These are phyloP conservation scores for Tulasnella sp. DNA, from an alignment of 768 basidiomycete genomes.

Conservation along the genomic window DNA sequence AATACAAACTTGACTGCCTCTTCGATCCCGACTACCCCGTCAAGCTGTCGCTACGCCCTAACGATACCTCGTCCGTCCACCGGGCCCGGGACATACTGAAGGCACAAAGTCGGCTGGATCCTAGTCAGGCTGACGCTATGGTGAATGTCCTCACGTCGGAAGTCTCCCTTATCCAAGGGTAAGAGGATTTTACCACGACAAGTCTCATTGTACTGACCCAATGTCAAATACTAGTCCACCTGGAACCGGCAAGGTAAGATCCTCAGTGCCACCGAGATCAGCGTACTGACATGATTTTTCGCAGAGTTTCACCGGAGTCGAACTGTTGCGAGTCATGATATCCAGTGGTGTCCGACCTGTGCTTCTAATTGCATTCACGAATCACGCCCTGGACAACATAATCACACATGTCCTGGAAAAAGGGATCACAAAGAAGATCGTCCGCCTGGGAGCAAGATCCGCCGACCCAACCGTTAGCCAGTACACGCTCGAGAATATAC, in stretches of 20 bases:
- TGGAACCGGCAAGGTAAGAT: constrained; percentile 62
- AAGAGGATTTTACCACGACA: constrained; percentile 1
- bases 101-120: constrained; percentile 47
- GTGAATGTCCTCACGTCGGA: constrained; percentile 53
- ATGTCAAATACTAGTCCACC: constrained; percentile 45
- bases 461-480: constrained; percentile 21
- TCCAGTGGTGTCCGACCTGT: constrained; percentile 46
- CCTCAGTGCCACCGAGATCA: neutral
- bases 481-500: neutral
- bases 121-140: constrained; percentile 63
- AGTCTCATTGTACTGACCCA: neutral
- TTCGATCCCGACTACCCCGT: constrained; percentile 38
- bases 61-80: constrained; percentile 39
- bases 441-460: constrained; percentile 52
- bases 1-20: constrained; percentile 47
- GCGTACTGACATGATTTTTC: neutral
- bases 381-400: constrained; percentile 71
- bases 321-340: constrained; percentile 57
- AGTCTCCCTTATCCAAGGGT: constrained; percentile 68
- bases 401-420: constrained; percentile 55
- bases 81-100: constrained; percentile 41
- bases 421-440: constrained; percentile 56
- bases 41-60: constrained; percentile 33
- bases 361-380: constrained; percentile 57
- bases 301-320: constrained; percentile 60